Evolutionary conservation across 2,329 filamentous ascomycete genomes (phyloP), one percentile per base, ranked within the genome.

Genomic region (Aspergillus calidoustus): DNA sequence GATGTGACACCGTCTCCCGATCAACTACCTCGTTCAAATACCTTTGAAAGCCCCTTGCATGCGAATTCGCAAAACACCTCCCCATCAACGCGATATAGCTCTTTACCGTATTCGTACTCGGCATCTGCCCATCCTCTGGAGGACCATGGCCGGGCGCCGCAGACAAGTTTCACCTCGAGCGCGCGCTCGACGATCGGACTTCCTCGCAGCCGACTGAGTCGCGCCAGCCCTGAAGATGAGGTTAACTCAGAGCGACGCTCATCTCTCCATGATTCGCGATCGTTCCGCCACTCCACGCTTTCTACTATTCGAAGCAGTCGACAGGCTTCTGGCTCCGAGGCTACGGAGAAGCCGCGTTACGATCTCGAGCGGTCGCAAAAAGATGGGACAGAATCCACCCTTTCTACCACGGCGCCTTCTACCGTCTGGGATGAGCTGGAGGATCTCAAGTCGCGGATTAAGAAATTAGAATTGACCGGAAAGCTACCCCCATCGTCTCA

Each of bases 371-470:
- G 72, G 55, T 55, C 76, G 31, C 72, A 74, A 56, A 69, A 73
- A 22, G 89, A 93, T 70, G 89, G 89, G 8, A 93, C 92, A 0
- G 92, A 95, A 70, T 98, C 95, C 0, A 94, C 91, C 0, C 84
- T 91, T 38, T 98, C 95, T 0, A 95, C 92, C 0, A 93, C 90
- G 1, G 92, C 92, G 1, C 92, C 93, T 13, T 96, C 93, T 2
- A 97, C 93, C 0, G 92, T 99, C 3, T 99, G 95, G 95, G 95
- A 98, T 74, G 95, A 99, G 77, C 80, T 99, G 30, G 95, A 98
- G 69, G 95, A 98, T 66, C 81, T 99, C 51, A 98, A 98, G 76
- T 95, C 92, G 46, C 88, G 95, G 31, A 97, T 99, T 69, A 89
- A 92, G 69, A 91, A 92, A 63, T 85, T 99, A 9, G 95, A 98